phyloP scores from a whole-genome alignment of 2,329 filamentous ascomycete species.

The Xylaria sp. region DNA sequence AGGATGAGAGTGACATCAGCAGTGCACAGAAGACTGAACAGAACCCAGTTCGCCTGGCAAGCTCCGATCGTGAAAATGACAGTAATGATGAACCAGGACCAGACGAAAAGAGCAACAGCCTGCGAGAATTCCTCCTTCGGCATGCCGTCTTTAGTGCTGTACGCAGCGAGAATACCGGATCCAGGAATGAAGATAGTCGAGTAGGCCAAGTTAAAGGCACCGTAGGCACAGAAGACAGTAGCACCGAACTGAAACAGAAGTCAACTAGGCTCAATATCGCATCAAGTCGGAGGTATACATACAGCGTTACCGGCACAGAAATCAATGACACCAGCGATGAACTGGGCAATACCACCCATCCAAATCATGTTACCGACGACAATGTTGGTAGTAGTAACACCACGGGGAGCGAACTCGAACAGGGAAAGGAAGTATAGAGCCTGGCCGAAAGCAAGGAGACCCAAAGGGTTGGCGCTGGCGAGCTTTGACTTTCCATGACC shows the following conservation, averaged over 20 bases:
- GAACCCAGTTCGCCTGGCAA: constrained; percentile 32
- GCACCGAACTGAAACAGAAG: constrained; percentile 39
- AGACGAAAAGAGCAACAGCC: constrained; percentile 37
- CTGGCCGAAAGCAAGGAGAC: constrained; percentile 46
- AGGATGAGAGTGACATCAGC: constrained; percentile 35
- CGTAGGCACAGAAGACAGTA: constrained; percentile 47
- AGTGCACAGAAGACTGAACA: constrained; percentile 31
- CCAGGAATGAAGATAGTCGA: constrained; percentile 47
- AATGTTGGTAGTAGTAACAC: constrained; percentile 35
- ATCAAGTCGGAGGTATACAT: constrained; percentile 8
- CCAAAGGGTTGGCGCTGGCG: constrained; percentile 38
- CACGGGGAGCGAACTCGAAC: constrained; percentile 32
- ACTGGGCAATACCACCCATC: constrained; percentile 43
- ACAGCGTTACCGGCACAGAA: constrained; percentile 37
- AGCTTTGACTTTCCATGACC: constrained; percentile 32
- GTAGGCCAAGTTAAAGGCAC: constrained; percentile 48
- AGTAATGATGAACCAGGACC: constrained; percentile 39
- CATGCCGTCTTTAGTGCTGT: constrained; percentile 41
- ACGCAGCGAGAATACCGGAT: constrained; percentile 45
- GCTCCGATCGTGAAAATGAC: constrained; percentile 38
- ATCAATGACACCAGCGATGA: constrained; percentile 36
- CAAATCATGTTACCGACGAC: constrained; percentile 45
- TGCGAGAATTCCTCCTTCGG: constrained; percentile 34
- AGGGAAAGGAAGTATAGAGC: constrained; percentile 37
- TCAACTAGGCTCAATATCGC: constrained; percentile 6